Base-by-base conservation (phyloP, 176 grass and related monocot species). In the Juncus inflexus region DNA sequence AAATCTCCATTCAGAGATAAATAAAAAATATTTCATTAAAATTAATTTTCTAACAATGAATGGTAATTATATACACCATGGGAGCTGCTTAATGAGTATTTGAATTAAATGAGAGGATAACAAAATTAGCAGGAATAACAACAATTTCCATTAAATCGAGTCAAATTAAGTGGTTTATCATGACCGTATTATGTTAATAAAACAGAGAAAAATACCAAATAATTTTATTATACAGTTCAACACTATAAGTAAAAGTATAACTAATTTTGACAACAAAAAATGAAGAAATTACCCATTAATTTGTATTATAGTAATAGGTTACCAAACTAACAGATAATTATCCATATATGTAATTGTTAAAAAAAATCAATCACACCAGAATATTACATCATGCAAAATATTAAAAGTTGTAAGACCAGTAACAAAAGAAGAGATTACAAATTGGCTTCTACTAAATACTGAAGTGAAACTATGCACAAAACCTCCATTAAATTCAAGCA, bases 151-250 rank as follows among this genome's bases (percentile, higher is more conserved):
- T 49, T 42, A 47, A 42, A 49, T 65, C 12, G 37, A 55, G 50
- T 53, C 28, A 68, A 52, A 55, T 52, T 7, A 68, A 12, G 10
- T 38, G 6, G 9, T 36, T 6, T 3, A 54, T 14, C 51, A 14
- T 39, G 15, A 54, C 15, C 7, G 12, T 53, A 53, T 8, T 55
- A 37, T 68, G 35, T 38, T 14, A 40, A n/a, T 68, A 68, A 68
- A 35, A 53, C 11, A 55, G 54, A 55, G 3, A 14, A 53, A 39
- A 55, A 3, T 14, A 39, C 15, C 42, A 9, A 7, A 68, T n/a
- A 38, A 53, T 12, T 54, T 8, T 41, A 42, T 35, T 65, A 14
- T 37, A 50, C 50, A 54, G 8, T 45, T 10, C 13, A 40, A 2
- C 37, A 55, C 40, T 55, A 3, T 38, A 52, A n/a, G n/a, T n/a